Evolutionary conservation across 495 filamentous ascomycete species (phyloP).

Genomic region (Aspergillus affinis): DNA sequence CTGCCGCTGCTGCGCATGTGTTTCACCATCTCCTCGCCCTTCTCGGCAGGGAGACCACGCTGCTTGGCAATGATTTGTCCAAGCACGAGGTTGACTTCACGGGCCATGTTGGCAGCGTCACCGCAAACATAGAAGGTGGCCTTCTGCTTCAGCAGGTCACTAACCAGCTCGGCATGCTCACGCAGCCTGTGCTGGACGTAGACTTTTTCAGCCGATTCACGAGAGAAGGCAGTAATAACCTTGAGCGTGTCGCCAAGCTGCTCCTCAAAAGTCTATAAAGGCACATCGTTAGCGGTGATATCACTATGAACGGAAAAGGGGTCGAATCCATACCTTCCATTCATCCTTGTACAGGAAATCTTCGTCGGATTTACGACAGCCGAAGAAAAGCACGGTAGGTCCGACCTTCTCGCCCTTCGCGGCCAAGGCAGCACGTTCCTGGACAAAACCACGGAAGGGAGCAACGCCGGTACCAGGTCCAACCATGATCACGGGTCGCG

Average conservation of each 20-base stretch:
- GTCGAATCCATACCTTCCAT: conserved; percentile 72
- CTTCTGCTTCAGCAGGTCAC: conserved; percentile 82
- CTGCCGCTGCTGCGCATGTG: conserved; percentile 88
- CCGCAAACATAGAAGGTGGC: conserved; percentile 98
- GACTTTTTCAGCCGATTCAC: conserved; percentile 77
- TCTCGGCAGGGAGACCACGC: conserved; percentile 73
- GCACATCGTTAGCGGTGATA: conserved; percentile 11
- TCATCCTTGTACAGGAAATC: conserved; percentile 93
- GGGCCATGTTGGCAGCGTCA: conserved; percentile 97
- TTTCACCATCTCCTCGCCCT: conserved; percentile 95
- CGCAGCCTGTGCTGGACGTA: conserved; percentile 94
- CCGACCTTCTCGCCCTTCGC: conserved; percentile 82
- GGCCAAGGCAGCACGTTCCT: conserved; percentile 83
- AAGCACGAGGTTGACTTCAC: conserved; percentile 87
- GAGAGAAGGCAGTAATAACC: conserved; percentile 89
- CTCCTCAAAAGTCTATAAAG: conserved; percentile 69
- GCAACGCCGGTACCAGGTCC: conserved; percentile 97
- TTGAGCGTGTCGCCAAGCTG: conserved; percentile 83
- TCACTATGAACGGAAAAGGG: neutral
- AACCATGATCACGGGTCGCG: conserved; percentile 92
- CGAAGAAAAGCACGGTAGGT: conserved; percentile 89
- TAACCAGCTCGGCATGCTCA: conserved; percentile 79
- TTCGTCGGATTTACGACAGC: conserved; percentile 79
- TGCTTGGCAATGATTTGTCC: conserved; percentile 81
- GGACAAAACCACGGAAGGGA: conserved; percentile 92